A percentile compares a stretch with the other conserved stretches of the same genome.
These are phyloP conservation scores for Aspergillus affinis DNA, from an alignment of 495 filamentous ascomycete genomes.

Conservation along the genomic window DNA sequence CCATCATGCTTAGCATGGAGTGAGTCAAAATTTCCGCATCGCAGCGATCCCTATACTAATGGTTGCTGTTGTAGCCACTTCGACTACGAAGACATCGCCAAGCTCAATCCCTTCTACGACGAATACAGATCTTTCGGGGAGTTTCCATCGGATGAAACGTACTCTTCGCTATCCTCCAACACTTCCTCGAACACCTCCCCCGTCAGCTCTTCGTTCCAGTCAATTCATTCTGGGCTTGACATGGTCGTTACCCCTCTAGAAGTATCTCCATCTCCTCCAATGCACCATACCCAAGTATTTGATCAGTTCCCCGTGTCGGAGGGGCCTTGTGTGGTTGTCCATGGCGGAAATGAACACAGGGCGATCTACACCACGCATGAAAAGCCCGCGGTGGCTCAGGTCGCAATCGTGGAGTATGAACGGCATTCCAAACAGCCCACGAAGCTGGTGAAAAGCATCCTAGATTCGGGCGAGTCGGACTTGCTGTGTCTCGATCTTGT, in stretches of 20 bases:
- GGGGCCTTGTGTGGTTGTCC: constrained; percentile 5
- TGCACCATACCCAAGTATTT: constrained; percentile 1
- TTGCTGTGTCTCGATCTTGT: constrained; percentile 5
- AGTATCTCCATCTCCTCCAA: constrained; percentile 4
- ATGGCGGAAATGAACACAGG: constrained; percentile 11
- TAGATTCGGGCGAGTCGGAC: background rate
- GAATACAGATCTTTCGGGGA: constrained; percentile 26
- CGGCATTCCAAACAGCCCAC: constrained; percentile 3
- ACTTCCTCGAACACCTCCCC: constrained; percentile 11
- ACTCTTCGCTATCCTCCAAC: constrained; percentile 8
- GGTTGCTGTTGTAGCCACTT: constrained; percentile 12
- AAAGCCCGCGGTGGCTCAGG: constrained; percentile 7
- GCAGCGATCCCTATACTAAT: constrained; percentile 14
- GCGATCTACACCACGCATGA: constrained; percentile 12
- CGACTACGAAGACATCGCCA: constrained; percentile 30
- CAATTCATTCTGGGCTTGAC: constrained; percentile 5
- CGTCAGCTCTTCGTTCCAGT: constrained; percentile 11
- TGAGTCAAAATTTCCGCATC: constrained; percentile 1
- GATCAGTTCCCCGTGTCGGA: background rate
- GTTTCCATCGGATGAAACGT: background rate
- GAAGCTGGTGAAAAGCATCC: constrained; percentile 3
- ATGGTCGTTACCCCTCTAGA: constrained; percentile 5
- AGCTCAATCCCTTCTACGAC: constrained; percentile 35
- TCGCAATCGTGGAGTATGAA: constrained; percentile 15
- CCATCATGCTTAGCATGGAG: constrained; percentile 21